phyloP scores from a whole-genome alignment of 75 land plant genomes.

The Adiantum capillusveneris region DNA sequence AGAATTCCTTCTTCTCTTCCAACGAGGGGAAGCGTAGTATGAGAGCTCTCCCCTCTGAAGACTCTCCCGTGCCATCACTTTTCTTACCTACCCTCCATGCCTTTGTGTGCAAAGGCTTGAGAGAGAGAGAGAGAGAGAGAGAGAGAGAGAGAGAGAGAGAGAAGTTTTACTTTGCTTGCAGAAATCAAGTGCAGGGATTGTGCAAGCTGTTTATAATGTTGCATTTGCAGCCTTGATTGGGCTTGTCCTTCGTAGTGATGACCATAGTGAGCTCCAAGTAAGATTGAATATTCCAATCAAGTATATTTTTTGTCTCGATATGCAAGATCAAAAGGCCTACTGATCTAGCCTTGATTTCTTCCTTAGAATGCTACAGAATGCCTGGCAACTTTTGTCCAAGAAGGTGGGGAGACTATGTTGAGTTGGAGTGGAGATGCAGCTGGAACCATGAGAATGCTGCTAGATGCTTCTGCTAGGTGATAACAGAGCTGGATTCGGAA shows the following conservation, averaged over 20 bases:
- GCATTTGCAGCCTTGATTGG: conserved; percentile 53
- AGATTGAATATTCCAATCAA: neutral
- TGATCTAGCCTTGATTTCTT: no score
- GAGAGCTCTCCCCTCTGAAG: no score
- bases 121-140: no score
- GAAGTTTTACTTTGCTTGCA: conserved; percentile 23
- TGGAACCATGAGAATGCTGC: conserved; percentile 66
- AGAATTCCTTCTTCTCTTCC: no score
- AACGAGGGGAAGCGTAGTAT: no score
- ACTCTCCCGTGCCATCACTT: no score
- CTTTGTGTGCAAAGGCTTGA: no score
- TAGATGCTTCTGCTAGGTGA: conserved; percentile 90
- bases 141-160: no score
- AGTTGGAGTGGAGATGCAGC: conserved; percentile 66
- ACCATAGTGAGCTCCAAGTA: conserved; percentile 93
- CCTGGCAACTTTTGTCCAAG: conserved; percentile 67
- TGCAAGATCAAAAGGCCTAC: no score
- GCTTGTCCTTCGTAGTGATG: conserved; percentile 66
- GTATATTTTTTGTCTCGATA: no score
- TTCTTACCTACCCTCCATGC: no score
- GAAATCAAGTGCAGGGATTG: conserved; percentile 65
- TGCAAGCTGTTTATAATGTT: conserved; percentile 54
- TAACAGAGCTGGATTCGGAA: neutral
- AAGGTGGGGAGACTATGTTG: conserved; percentile 62
- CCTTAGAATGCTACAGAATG: conserved; percentile 97